These are phyloP conservation scores for Colletotrichum filicis DNA, from an alignment of 2,329 filamentous ascomycete genomes.

Conservation along the genomic window DNA sequence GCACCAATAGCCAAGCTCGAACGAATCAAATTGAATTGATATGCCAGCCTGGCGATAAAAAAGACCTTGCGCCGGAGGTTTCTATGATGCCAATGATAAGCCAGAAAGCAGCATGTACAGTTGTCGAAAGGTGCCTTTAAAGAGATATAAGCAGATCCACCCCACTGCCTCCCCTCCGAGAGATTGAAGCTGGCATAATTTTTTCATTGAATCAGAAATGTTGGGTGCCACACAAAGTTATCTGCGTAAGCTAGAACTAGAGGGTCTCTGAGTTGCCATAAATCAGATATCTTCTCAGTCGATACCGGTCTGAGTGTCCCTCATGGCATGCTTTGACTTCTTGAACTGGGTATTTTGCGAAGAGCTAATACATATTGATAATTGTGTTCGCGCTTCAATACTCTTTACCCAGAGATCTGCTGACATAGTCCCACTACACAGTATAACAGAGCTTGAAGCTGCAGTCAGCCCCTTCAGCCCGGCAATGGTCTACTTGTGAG, in stretches of 20 bases:
- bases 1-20: background rate
- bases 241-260: background rate
- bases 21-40: background rate
- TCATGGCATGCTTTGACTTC: no score
- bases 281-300: background rate
- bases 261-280: background rate
- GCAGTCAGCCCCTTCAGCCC: background rate
- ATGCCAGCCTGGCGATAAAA: background rate
- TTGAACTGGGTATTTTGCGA: no score
- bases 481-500: constrained; percentile 36
- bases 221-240: background rate
- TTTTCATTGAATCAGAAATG: background rate
- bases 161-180: no score
- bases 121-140: background rate
- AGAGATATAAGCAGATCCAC: background rate
- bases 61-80: no score
- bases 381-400: background rate
- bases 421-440: no score
- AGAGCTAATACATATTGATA: background rate
- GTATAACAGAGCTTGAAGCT: background rate
- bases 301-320: background rate
- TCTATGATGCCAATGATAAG: background rate
- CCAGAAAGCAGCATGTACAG: background rate
- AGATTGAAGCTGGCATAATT: background rate
- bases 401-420: background rate